Evolutionary conservation across 2,329 filamentous ascomycete genomes (phyloP), one percentile per base, ranked within the genome.

Genomic region (Aureobasidium sp.): DNA sequence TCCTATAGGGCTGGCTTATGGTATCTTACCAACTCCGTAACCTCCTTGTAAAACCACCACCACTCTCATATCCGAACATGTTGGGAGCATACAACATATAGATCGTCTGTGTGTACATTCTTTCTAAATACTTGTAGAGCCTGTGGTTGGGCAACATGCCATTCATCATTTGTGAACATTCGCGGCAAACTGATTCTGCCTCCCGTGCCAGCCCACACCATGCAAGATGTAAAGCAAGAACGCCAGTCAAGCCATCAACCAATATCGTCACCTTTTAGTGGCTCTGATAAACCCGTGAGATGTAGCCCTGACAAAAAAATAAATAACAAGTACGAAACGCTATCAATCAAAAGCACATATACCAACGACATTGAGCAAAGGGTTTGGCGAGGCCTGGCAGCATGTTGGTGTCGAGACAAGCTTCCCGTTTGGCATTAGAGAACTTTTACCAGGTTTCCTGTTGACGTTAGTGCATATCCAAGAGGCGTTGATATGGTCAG

Each of bases 391-490:
- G 30, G 52, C 37, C 27, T 13, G 11, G 52, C 11, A 54, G 36
- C 21, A 5, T 42, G 8, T 11, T 21, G 29, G 3, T 21, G 8
- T 25, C 16, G 9, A 1, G 25, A 42, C 8, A 9, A 25, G n/a
- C 36, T 27, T 54, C 9, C 25, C 39, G 25, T 7, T 25, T 30
- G 27, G 25, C 6, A 21, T 36, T 6, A 8, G n/a, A 36, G 5
- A 11, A 13, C 10, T 1, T 61, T 37, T 54, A 61, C 59, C 59
- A 61, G 32, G 59, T 61, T 61, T 61, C 59, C 59, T 61, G 16
- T 16, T 32, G 21, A 8, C 8, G 29, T 59, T 32, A 59, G 44
- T 30, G 13, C 29, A 16, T 32, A 8, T 48, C 2, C 41, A 27
- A 4, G 15, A 29, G 6, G 13, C 9, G 2, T 44, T 37, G 50